Evolutionary conservation across 768 basidiomycete genomes (phyloP).

Genomic region (Favolaschia claudopus): DNA sequence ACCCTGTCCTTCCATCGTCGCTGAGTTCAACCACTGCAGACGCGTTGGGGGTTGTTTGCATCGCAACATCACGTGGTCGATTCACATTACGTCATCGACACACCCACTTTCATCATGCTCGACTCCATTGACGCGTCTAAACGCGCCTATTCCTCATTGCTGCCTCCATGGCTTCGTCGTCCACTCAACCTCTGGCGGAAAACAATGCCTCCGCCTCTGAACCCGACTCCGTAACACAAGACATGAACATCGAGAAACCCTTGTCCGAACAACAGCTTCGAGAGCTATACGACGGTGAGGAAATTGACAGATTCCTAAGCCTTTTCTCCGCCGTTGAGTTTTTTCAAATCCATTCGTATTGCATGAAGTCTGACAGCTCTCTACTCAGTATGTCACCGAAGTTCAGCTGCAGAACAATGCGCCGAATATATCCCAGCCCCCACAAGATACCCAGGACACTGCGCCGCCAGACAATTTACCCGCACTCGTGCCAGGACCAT

Average conservation of each 20-base stretch:
- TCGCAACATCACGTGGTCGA: conserved; percentile 17
- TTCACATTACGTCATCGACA: not conserved
- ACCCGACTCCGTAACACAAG: not conserved
- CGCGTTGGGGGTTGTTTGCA: conserved; percentile 22
- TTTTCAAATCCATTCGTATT: not conserved
- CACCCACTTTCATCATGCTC: not conserved
- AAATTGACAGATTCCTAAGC: conserved; percentile 48
- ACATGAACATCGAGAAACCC: conserved; percentile 31
- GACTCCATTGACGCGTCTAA: conserved; percentile 1
- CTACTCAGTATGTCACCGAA: conserved; percentile 64
- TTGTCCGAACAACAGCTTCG: conserved; percentile 63
- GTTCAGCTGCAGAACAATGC: conserved; percentile 45
- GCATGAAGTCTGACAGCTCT: not conserved
- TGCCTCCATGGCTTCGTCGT: not conserved
- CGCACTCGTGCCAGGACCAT: not conserved
- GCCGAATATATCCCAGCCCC: conserved; percentile 3
- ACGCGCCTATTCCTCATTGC: not conserved
- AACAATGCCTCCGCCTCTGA: conserved; percentile 19
- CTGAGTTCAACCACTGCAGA: conserved; percentile 15
- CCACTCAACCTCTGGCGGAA: not conserved
- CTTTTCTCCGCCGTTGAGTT: conserved; percentile 65
- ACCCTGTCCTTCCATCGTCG: conserved; percentile 54
- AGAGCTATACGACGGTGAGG: conserved; percentile 40
- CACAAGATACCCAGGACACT: not conserved
- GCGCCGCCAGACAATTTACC: conserved; percentile 4